phyloP scores from a whole-genome alignment of 495 filamentous ascomycete genomes.

The Penicillium samsonianum region DNA sequence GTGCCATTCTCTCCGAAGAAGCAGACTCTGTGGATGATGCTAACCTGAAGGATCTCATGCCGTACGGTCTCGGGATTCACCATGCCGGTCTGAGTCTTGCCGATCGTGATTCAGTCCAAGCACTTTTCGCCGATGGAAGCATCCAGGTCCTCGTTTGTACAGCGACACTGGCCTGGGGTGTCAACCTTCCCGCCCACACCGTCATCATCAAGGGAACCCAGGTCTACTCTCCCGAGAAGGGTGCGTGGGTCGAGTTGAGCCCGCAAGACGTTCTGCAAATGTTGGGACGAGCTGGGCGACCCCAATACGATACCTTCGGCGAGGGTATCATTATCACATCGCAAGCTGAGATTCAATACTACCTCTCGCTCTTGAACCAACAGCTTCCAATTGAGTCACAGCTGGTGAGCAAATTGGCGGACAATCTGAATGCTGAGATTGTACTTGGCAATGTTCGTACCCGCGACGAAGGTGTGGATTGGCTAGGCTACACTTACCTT shows the following conservation, averaged over 20 bases:
- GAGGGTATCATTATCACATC: slow-evolving; percentile 99
- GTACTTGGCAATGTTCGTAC: slow-evolving; percentile 93
- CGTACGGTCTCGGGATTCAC: slow-evolving; percentile 97
- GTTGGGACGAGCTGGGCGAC: slow-evolving; percentile 94
- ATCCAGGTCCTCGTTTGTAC: slow-evolving; percentile 97
- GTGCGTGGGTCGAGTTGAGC: slow-evolving; percentile 96
- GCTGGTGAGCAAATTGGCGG: slow-evolving; percentile 86
- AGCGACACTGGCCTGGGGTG: slow-evolving; percentile 96
- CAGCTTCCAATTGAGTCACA: slow-evolving; percentile 98
- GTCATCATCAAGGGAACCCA: slow-evolving; percentile 98
- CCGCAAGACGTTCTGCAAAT: slow-evolving; percentile 98
- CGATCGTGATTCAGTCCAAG: slow-evolving; percentile 92
- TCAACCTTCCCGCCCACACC: slow-evolving; percentile 95
- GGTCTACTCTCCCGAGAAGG: slow-evolving; percentile 97
- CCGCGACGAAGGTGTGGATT: slow-evolving; percentile 94
- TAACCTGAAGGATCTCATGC: slow-evolving; percentile 90
- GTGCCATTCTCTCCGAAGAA: slow-evolving; percentile 83
- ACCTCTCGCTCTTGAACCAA: slow-evolving; percentile 92
- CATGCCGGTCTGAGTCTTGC: slow-evolving; percentile 94
- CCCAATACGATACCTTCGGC: slow-evolving; percentile 96
- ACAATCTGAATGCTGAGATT: slow-evolving; percentile 97
- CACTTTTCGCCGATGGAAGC: slow-evolving; percentile 84
- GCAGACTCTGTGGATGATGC: slow-evolving; percentile 79
- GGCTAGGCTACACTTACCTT: slow-evolving; percentile 97
- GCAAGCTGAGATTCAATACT: slow-evolving; percentile 93